Evolutionary conservation across 2,329 filamentous ascomycete species (phyloP).

Genomic region (Pyricularia sp.): DNA sequence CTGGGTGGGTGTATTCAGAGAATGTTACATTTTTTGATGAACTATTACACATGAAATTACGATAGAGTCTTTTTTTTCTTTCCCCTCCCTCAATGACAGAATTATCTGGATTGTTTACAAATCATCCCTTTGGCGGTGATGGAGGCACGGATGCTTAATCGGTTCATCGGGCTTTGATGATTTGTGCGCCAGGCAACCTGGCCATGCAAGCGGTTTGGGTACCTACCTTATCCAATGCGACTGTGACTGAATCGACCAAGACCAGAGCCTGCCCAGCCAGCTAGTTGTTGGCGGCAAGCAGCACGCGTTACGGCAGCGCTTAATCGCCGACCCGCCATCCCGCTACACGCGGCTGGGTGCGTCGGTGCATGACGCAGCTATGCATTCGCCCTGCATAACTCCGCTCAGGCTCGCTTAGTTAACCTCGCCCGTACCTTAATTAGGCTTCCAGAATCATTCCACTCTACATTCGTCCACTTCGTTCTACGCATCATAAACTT

Average conservation of each 20-base stretch:
- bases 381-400: neutral
- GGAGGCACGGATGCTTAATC: neutral
- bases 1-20: neutral
- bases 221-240: no score
- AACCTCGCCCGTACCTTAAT: neutral
- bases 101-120: neutral
- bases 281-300: neutral
- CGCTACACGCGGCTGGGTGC: neutral
- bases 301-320: neutral
- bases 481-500: neutral
- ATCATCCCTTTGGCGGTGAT: neutral
- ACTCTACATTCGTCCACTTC: neutral
- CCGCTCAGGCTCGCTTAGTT: neutral
- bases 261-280: no score
- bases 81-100: neutral
- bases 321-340: neutral
- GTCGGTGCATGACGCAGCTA: neutral
- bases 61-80: neutral
- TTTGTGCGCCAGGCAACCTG: neutral
- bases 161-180: neutral
- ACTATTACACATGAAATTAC: constrained; percentile 1
- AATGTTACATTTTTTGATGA: neutral
- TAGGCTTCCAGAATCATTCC: neutral
- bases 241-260: neutral
- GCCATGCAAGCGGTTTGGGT: neutral